Evolutionary conservation across 306 rosid species (phyloP), one percentile per base, ranked within the genome.

Genomic region (Luffa aegyptiaca): DNA sequence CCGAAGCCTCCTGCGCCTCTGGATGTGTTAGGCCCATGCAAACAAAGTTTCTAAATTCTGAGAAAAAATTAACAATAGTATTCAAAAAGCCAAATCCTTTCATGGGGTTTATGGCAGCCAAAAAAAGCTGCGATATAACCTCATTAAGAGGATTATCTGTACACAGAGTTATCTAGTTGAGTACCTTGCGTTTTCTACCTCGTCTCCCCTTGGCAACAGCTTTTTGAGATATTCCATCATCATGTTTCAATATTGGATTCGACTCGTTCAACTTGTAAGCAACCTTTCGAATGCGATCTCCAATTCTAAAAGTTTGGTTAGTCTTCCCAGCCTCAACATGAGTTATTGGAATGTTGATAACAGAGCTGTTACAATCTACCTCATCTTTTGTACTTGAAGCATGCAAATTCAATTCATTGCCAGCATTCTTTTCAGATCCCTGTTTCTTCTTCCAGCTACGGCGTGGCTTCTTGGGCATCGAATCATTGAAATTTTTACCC

Each of bases 261-360:
- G 79, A 82, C 26, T 85, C 82, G 31, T 79, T 86, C 69, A 89
- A 82, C 26, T 81, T 89, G 87, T 79, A 83, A 4, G 90, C 90
- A 48, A 84, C 88, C 83, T 85, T 85, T 17, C 72, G 74, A 72
- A 89, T 89, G 63, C 88, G 79, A 72, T 85, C 92, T 83, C 92
- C 92, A 65, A 88, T 86, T 69, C 68, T 80, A 59, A 83, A 86
- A 77, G 75, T 77, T 76, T n/a, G 83, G 62, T 56, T 83, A 41
- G 35, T 77, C 85, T 62, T 84, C 3, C 16, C 0, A 70, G 83
- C 14, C 56, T 73, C 68, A 35, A 20, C 12, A 58, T 37, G 26
- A 70, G 46, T 18, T 63, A 62, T 81, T 46, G 31, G 31, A 21
- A 70, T 48, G 69, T 83, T 79, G 61, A 71, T 48, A 7, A 57